Evolutionary conservation across 1,284 basidiomycete genomes (phyloP).

Genomic region (Cryptococcus sp.): DNA sequence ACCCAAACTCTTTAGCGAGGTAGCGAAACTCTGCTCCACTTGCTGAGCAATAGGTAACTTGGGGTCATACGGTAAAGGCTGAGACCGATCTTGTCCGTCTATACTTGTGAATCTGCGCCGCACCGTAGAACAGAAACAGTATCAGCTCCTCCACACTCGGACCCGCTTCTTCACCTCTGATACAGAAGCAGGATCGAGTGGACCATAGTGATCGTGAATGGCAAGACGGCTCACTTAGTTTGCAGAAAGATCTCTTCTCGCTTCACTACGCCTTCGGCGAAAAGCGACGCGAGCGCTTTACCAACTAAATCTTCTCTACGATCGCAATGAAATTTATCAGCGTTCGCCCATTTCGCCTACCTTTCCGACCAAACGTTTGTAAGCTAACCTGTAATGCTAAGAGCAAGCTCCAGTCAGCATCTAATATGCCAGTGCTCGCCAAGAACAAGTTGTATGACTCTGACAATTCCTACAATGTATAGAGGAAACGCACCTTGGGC

Average conservation of each 20-base stretch:
- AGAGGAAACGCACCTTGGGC: conserved; percentile 57
- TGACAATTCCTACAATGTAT: too few species aligned
- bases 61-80: conserved; percentile 72
- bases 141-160: too few species aligned
- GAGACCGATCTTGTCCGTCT: conserved; percentile 65
- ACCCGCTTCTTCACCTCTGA: not conserved
- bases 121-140: not conserved
- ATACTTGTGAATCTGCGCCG: conserved; percentile 66
- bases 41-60: conserved; percentile 61
- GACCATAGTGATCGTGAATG: not conserved
- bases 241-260: conserved; percentile 70
- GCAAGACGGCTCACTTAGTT: conserved; percentile 62
- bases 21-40: conserved; percentile 64
- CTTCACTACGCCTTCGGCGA: conserved; percentile 59
- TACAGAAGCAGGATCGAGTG: not conserved
- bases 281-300: conserved; percentile 62
- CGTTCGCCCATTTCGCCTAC: not conserved
- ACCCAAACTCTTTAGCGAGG: conserved; percentile 66
- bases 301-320: conserved; percentile 77
- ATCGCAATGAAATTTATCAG: not conserved
- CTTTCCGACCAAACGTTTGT: not conserved
- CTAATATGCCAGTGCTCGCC: too few species aligned
- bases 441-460: too few species aligned
- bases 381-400: conserved; percentile 67
- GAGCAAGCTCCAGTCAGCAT: conserved; percentile 30